Percentiles rank a stretch among this genome's conserved stretches.
Conservation (phyloP, 257 asterid genomes). For the Ehretia macrophylla region DNA sequence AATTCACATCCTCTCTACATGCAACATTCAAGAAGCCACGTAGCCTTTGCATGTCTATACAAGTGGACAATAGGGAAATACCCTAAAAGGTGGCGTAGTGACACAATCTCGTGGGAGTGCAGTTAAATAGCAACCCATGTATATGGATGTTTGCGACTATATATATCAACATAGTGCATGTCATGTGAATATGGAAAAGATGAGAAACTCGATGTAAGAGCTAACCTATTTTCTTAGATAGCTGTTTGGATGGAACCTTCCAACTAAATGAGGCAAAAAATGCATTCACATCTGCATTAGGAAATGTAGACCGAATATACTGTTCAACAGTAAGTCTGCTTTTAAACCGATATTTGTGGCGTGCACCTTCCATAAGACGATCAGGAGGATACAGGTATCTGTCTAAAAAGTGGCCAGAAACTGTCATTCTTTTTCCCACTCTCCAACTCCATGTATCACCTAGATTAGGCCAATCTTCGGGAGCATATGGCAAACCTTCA, state of each 20-base stretch:
- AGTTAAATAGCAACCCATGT: too few relatives aligned
- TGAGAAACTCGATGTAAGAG: constrained; percentile 6
- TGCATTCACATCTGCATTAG: constrained; percentile 44
- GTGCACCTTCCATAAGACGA: constrained; percentile 27
- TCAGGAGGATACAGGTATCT: constrained; percentile 64
- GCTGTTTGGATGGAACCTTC: constrained; percentile 58
- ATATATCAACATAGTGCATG: too few relatives aligned
- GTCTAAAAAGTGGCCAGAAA: constrained; percentile 56
- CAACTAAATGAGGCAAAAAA: constrained; percentile 81
- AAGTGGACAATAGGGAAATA: too few relatives aligned
- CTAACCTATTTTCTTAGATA: constrained; percentile 35
- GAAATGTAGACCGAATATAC: constrained; percentile 46
- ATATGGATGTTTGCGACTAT: too few relatives aligned
- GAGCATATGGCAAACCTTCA: constrained; percentile 89
- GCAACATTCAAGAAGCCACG: too few relatives aligned
- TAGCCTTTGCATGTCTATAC: too few relatives aligned
- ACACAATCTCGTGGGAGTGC: too few relatives aligned
- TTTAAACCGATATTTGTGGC: constrained; percentile 33
- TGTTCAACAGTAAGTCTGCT: constrained; percentile 63
- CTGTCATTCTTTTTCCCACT: constrained; percentile 56
- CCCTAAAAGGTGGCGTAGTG: too few relatives aligned
- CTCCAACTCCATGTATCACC: constrained; percentile 96
- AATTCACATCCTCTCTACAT: too few relatives aligned
- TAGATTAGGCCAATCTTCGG: constrained; percentile 72
- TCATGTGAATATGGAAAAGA: background rate